These are phyloP conservation scores for Galeopsis tetrahit DNA, from an alignment of 257 asterid genomes.

Conservation along the genomic window DNA sequence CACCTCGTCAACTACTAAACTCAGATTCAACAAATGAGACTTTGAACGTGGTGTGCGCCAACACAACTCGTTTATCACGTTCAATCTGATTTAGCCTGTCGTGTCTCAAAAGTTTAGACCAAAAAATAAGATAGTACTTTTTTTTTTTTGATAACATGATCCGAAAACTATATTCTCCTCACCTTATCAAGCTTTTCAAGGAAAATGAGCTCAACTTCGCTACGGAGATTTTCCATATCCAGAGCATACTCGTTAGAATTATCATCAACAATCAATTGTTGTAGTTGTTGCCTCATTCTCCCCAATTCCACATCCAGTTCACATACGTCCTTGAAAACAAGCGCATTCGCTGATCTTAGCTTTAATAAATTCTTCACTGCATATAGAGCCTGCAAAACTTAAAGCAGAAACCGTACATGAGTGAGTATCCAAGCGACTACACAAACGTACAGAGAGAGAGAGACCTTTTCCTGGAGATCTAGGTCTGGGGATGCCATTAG, in stretches of 20 bases:
- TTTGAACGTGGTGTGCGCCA: conserved; percentile 2
- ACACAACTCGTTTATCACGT: conserved; percentile 36
- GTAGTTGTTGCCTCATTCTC: conserved; percentile 54
- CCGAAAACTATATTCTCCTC: background rate
- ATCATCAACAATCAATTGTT: conserved; percentile 51
- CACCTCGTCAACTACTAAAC: conserved; percentile 4
- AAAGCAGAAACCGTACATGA: conserved; percentile 23
- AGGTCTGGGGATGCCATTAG: conserved; percentile 60
- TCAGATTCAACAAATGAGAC: conserved; percentile 12
- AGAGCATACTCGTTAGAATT: conserved; percentile 53
- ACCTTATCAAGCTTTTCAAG: conserved; percentile 55
- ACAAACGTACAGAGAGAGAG: background rate
- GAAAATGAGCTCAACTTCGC: conserved; percentile 64
- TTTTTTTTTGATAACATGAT: background rate
- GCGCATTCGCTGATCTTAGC: conserved; percentile 54
- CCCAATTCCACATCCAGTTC: conserved; percentile 56
- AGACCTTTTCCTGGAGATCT: conserved; percentile 93
- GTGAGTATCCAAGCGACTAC: conserved; percentile 18
- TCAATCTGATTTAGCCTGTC: conserved; percentile 49
- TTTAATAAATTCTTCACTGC: conserved; percentile 65
- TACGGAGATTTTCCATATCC: conserved; percentile 68
- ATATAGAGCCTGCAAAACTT: conserved; percentile 60
- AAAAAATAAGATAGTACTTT: background rate
- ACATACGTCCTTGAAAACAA: conserved; percentile 62
- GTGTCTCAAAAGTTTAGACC: conserved; percentile 22